Percentiles rank a stretch among this genome's conserved stretches.
These are phyloP conservation scores for Rosa persica DNA, from an alignment of 306 rosid genomes.

Conservation along the genomic window DNA sequence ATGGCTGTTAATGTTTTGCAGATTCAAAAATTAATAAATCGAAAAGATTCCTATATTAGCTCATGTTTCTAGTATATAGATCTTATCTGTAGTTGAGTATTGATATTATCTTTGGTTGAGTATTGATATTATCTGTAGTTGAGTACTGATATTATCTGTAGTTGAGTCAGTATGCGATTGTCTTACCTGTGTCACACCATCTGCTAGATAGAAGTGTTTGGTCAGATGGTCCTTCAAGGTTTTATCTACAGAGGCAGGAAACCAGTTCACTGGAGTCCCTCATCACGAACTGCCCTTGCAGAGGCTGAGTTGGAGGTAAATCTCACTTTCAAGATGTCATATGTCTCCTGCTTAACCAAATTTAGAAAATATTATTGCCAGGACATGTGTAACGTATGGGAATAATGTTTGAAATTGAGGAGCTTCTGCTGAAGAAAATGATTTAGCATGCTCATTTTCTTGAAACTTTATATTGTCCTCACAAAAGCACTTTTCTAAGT, in stretches of 20 bases:
- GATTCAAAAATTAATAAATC: neutral
- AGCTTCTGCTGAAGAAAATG: conserved; percentile 1
- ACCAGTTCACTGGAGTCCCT: conserved; percentile 99
- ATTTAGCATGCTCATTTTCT: conserved; percentile 1
- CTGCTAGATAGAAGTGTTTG: conserved; percentile 94
- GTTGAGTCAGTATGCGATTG: neutral
- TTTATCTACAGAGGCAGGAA: conserved; percentile 92
- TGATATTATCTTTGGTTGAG: neutral
- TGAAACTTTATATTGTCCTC: neutral
- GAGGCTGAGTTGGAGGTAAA: conserved; percentile 98
- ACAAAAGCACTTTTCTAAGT: neutral
- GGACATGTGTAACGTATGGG: conserved; percentile 14
- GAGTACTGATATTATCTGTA: neutral
- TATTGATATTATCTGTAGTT: neutral
- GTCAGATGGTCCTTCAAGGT: conserved; percentile 93
- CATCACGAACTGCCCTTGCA: conserved; percentile 97
- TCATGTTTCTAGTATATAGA: neutral
- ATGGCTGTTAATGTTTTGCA: neutral
- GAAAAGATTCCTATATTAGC: neutral
- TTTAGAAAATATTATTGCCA: neutral
- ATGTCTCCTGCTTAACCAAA: conserved; percentile 17
- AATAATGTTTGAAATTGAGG: conserved; percentile 5
- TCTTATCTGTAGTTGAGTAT: neutral
- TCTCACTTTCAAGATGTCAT: conserved; percentile 12
- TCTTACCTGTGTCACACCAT: conserved; percentile 24